Evolutionary conservation across 805 yeast genomes (phyloP), one percentile per base, ranked within the genome.

Genomic region (Starmera caribaea): DNA sequence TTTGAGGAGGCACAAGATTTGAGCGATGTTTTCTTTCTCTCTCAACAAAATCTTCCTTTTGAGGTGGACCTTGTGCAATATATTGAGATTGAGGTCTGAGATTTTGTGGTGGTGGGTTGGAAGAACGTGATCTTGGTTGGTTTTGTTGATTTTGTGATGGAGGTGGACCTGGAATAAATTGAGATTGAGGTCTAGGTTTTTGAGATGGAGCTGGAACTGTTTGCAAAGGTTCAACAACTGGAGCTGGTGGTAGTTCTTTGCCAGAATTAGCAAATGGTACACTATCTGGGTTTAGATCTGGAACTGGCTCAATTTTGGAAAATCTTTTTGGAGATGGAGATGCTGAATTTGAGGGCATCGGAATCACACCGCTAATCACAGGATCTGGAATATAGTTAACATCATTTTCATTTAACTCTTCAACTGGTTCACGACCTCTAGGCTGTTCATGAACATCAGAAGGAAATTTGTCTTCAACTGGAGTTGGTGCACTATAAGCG

Each of bases 371-470:
- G n/a, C 28, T 26, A 12, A 33, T 16, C 12, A 13, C 24, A 21
- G 35, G 12, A 8, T 33, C 35, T 33, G 35, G 35, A 27, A 33
- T 33, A 16, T 33, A 33, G 7, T 33, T 33, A 21, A 24, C 16
- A 33, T 29, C 38, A 14, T 16, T 17, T 17, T 32, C n/a, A 17
- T 27, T 29, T 5, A 41, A 17, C 21, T 50, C 45, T 35, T 46
- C 43, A 21, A 21, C 15, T 5, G 32, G 32, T 30, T 9, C 8
- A 30, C 15, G n/a, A 13, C 15, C 32, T 13, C 15, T 14, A 30
- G 32, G 32, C 7, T 30, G 15, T 13, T 30, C 15, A 30, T 8
- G 8, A 14, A 30, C 8, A 13, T 30, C 32, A 30, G 32, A n/a
- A 13, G 15, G 32, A 30, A 30, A 13, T 8, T 13, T 30, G 8